These are phyloP conservation scores for Achaetomiella virescens DNA, from an alignment of 495 filamentous ascomycete genomes.

Conservation along the genomic window DNA sequence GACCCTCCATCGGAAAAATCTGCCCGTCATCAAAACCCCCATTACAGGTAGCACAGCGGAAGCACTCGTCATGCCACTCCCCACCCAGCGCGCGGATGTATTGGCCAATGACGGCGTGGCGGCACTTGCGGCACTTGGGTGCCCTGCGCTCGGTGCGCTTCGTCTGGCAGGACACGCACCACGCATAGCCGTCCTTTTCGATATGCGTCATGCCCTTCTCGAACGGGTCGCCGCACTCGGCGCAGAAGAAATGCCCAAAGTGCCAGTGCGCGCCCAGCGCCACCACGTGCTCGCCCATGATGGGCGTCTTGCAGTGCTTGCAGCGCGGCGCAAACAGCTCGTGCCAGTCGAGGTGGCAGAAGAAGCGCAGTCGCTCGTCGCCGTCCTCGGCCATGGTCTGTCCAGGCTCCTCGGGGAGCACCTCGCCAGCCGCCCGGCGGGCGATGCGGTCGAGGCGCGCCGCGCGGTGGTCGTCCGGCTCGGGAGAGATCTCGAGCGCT, in stretches of 20 bases:
- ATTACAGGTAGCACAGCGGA: constrained; percentile 60
- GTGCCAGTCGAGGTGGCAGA: constrained; percentile 97
- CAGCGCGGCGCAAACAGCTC: constrained; percentile 89
- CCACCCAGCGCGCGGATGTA: constrained; percentile 80
- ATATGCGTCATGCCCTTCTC: constrained; percentile 78
- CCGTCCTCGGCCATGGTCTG: constrained; percentile 61
- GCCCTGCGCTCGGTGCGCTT: constrained; percentile 67
- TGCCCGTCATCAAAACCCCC: constrained; percentile 50
- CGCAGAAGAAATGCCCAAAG: constrained; percentile 98
- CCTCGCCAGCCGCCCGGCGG: constrained; percentile 52
- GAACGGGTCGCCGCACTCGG: constrained; percentile 96
- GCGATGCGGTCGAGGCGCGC: constrained; percentile 66
- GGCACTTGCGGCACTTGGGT: constrained; percentile 81
- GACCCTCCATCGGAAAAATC: constrained; percentile 44
- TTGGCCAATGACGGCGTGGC: constrained; percentile 74
- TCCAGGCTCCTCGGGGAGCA: constrained; percentile 48
- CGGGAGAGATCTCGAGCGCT: constrained; percentile 91
- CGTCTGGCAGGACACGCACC: constrained; percentile 91
- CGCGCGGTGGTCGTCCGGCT: constrained; percentile 63
- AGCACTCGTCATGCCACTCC: constrained; percentile 93
- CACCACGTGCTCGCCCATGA: constrained; percentile 89
- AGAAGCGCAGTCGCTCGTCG: constrained; percentile 71
- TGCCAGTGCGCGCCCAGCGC: constrained; percentile 95
- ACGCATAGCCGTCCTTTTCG: constrained; percentile 98
- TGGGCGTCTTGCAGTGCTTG: constrained; percentile 96